phyloP scores from a whole-genome alignment of 1,284 basidiomycete genomes.

The Omphalotus olearius region DNA sequence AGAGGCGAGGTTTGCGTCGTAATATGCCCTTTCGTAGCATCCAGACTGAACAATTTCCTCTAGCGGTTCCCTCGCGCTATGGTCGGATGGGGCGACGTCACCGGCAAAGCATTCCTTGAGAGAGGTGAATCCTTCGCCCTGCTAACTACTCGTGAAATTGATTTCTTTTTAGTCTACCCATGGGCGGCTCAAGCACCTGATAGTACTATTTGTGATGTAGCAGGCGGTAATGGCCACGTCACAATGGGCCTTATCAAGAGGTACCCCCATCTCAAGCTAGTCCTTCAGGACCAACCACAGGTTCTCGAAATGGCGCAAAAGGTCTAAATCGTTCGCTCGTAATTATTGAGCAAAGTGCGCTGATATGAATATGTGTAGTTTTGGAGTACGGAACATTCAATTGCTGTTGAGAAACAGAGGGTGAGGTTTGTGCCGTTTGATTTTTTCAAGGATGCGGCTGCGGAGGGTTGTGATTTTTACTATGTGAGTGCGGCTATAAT shows the following conservation, averaged over 20 bases:
- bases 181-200: conserved; percentile 35
- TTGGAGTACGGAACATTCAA: conserved; percentile 10
- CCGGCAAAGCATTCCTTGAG: conserved; percentile 8
- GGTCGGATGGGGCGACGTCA: conserved; percentile 23
- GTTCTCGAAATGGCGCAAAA: conserved; percentile 31
- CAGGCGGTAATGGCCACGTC: conserved; percentile 40
- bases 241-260: conserved; percentile 35
- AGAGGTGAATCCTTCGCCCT: neutral
- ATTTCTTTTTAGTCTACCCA: conserved; percentile 31
- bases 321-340: conserved; percentile 15
- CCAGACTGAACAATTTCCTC: neutral
- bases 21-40: neutral
- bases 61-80: conserved; percentile 25
- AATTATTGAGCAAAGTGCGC: neutral
- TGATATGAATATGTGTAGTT: neutral
- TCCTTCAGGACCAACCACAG: conserved; percentile 41
- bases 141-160: neutral
- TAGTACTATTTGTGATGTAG: conserved; percentile 44
- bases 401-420: conserved; percentile 27
- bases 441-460: conserved; percentile 39
- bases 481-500: conserved; percentile 30
- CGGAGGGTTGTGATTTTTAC: conserved; percentile 37
- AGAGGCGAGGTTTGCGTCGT: neutral
- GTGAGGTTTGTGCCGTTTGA: conserved; percentile 39
- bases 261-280: conserved; percentile 36